phyloP scores from a whole-genome alignment of 805 yeast species.

The Suhomyces sp. region DNA sequence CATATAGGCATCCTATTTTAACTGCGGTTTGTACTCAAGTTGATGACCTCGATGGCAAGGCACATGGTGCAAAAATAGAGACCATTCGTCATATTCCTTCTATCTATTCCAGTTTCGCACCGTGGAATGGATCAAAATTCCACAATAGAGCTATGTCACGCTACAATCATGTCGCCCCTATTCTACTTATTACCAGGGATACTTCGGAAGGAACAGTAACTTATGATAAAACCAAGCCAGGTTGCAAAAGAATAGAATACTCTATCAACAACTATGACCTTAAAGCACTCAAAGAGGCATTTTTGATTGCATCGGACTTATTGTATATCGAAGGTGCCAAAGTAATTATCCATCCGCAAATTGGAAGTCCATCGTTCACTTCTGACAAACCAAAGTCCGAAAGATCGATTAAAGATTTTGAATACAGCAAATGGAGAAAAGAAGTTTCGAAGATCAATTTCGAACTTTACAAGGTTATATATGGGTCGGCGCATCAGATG shows the following conservation, averaged over 20 bases:
- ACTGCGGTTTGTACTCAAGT: conserved; percentile 17
- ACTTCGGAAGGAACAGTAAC: conserved; percentile 16
- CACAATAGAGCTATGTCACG: conserved; percentile 12
- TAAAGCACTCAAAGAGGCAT: conserved; percentile 10
- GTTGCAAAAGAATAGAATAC: conserved; percentile 14
- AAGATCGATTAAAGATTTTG: conserved; percentile 14
- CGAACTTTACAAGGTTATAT: conserved; percentile 11
- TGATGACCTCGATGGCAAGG: conserved; percentile 20
- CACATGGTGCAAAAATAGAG: conserved; percentile 21
- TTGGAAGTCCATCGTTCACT: conserved; percentile 10
- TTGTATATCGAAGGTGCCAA: conserved; percentile 22
- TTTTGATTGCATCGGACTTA: conserved; percentile 17
- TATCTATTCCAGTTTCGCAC: conserved; percentile 14
- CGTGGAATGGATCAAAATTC: conserved; percentile 15
- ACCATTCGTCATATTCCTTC: conserved; percentile 17
- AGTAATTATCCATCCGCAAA: conserved; percentile 16
- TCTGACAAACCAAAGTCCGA: conserved; percentile 15
- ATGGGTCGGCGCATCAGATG: conserved; percentile 28
- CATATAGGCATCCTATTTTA: conserved; percentile 17
- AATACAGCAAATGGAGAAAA: conserved; percentile 16
- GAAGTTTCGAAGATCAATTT: conserved; percentile 8
- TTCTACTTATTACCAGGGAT: conserved; percentile 17
- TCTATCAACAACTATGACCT: conserved; percentile 15
- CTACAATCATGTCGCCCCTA: conserved; percentile 15
- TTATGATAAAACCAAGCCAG: conserved; percentile 12